Evolutionary conservation across 169 alveolate genomes (phyloP), one percentile per base, ranked within the genome.

Genomic region (Perkinsus marinus): DNA sequence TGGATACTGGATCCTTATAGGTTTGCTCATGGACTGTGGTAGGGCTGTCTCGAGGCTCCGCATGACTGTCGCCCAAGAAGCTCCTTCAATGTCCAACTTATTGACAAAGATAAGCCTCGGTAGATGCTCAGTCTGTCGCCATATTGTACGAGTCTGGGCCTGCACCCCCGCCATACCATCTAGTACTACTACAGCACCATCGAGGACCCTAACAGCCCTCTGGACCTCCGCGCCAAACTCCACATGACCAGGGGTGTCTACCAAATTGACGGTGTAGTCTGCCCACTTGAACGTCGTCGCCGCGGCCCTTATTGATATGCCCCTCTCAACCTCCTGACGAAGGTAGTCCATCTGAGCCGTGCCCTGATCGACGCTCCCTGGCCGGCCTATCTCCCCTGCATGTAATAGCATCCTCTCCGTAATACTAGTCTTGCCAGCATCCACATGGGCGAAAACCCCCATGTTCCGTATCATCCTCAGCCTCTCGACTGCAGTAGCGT

Each of bases 231-330:
- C 98, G 36, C 98, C 96, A 93, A 98, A 98, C 93, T 98, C 99
- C 39, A 97, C 98, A 93, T 98, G 99, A 0, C 99, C 99, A 34
- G 99, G 99, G 0, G 99, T 98, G 93, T 98, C 99, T 22, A 98
- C 97, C 34, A 98, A 94, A 95, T 98, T 98, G 92, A 98, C 22
- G 26, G 79, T 57, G 34, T 57, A 57, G 13, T 96, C 96, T 38
- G 94, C 92, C 99, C 99, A 98, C 90, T 95, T 97, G 92, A 98
- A 98, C 16, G 99, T 96, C 30, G 98, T 98, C n/a, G 99, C 99
- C 0, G 99, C 99, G 26, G 99, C 97, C 47, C 98, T 96, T 90
- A 98, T 98, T 34, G 99, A 98, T 91, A 98, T 98, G 39, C 99
- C 99, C 47, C 99, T 94, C 93, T 97, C 98, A 91, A 98, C 96